These are phyloP conservation scores for Lactuca sativa DNA, from an alignment of 129 eudicot genomes.

Conservation along the genomic window DNA sequence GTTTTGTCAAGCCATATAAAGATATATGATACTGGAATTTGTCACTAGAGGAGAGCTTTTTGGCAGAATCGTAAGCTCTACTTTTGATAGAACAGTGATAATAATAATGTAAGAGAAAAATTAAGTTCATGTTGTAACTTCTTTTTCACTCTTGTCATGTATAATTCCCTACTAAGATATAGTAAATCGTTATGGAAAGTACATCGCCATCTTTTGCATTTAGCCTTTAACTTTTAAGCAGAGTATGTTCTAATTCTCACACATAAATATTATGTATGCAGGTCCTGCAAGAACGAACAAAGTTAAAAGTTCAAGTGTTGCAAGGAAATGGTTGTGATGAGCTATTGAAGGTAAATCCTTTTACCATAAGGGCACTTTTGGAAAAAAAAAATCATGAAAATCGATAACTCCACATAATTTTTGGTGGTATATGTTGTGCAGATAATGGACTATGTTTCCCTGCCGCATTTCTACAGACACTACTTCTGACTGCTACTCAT, in stretches of 20 bases:
- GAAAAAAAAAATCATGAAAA: too few relatives aligned
- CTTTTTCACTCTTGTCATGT: too few relatives aligned
- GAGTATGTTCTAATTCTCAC: not conserved
- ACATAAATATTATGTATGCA: slow-evolving; percentile 20
- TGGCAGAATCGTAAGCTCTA: slow-evolving; percentile 86
- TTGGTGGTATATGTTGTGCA: slow-evolving; percentile 16
- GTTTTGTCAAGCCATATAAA: too few relatives aligned
- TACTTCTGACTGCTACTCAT: slow-evolving; percentile 36
- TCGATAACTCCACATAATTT: not conserved
- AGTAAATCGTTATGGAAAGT: too few relatives aligned
- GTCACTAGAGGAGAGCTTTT: slow-evolving; percentile 93
- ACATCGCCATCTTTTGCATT: too few relatives aligned
- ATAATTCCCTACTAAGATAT: too few relatives aligned
- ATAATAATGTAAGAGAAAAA: too few relatives aligned
- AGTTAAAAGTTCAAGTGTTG: slow-evolving; percentile 56
- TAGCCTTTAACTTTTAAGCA: not conserved
- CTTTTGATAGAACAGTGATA: slow-evolving; percentile 11
- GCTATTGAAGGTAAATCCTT: slow-evolving; percentile 49
- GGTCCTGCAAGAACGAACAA: slow-evolving; percentile 77
- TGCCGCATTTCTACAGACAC: slow-evolving; percentile 62
- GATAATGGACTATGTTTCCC: slow-evolving; percentile 69
- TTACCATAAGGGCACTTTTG: not conserved
- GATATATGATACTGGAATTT: too few relatives aligned
- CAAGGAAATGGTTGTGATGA: slow-evolving; percentile 72
- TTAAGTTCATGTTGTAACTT: too few relatives aligned